These are phyloP conservation scores for Lactarius akahatsu DNA, from an alignment of 768 basidiomycete species.

Conservation along the genomic window DNA sequence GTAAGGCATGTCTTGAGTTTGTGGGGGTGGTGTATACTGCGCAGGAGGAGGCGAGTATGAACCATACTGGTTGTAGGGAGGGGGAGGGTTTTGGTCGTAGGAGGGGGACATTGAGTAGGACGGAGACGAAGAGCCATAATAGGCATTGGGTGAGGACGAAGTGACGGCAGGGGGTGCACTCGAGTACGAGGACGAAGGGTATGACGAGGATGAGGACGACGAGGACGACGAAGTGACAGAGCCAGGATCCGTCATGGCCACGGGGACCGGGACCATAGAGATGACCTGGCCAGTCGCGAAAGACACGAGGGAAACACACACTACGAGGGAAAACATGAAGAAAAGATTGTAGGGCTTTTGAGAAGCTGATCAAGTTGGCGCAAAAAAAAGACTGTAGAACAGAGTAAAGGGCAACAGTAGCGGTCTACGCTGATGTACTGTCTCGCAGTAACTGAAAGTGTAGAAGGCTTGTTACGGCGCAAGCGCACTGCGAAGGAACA, in stretches of 20 bases:
- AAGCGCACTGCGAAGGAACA: slow-evolving; percentile 41
- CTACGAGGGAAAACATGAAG: slow-evolving; percentile 60
- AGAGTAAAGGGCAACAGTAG: slow-evolving; percentile 48
- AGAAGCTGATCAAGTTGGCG: slow-evolving; percentile 38
- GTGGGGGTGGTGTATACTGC: slow-evolving; percentile 37
- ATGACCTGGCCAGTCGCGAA: slow-evolving; percentile 56
- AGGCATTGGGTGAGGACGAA: background rate
- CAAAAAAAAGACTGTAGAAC: slow-evolving; percentile 35
- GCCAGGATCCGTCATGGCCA: slow-evolving; percentile 36
- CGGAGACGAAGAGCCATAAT: slow-evolving; percentile 11
- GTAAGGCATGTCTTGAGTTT: slow-evolving; percentile 38
- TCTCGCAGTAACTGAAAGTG: slow-evolving; percentile 55
- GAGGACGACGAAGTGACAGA: slow-evolving; percentile 22
- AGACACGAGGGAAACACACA: slow-evolving; percentile 58
- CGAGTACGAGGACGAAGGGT: slow-evolving; percentile 36
- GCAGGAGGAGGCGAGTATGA: slow-evolving; percentile 31
- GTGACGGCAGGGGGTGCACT: slow-evolving; percentile 34
- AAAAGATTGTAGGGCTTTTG: slow-evolving; percentile 38
- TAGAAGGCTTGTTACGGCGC: slow-evolving; percentile 42
- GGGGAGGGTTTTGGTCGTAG: slow-evolving; percentile 18
- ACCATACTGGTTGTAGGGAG: slow-evolving; percentile 20
- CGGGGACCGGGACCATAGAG: slow-evolving; percentile 35
- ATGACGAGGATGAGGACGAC: background rate
- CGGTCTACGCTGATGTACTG: slow-evolving; percentile 75
- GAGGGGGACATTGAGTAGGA: slow-evolving; percentile 37